phyloP scores from a whole-genome alignment of 768 basidiomycete genomes.

The Xerocomellus intermedius region DNA sequence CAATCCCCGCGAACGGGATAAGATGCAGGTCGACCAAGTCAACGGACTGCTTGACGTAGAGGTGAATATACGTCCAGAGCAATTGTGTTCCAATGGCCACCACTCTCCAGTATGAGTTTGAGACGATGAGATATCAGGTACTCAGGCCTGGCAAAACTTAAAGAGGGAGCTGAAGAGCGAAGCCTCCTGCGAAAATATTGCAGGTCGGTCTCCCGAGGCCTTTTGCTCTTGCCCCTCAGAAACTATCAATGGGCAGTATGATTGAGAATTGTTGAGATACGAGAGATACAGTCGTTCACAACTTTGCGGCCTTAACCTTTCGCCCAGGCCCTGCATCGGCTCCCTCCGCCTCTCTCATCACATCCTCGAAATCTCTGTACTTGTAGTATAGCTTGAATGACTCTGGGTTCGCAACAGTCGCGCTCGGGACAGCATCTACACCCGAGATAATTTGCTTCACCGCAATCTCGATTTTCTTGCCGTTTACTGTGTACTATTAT shows the following conservation, averaged over 20 bases:
- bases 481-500: conserved; percentile 72
- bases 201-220: not conserved
- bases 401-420: conserved; percentile 78
- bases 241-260: not conserved
- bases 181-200: conserved; percentile 10
- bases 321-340: not conserved
- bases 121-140: conserved; percentile 43
- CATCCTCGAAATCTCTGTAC: conserved; percentile 49
- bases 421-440: conserved; percentile 59
- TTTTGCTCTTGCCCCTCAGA: not conserved
- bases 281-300: conserved; percentile 7
- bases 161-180: conserved; percentile 13
- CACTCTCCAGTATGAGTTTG: conserved; percentile 38
- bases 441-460: conserved; percentile 80
- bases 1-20: conserved; percentile 24
- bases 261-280: not conserved
- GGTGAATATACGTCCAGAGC: conserved; percentile 38
- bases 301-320: conserved; percentile 5
- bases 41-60: conserved; percentile 25
- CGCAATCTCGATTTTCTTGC: conserved; percentile 78
- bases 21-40: conserved; percentile 30
- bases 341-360: conserved; percentile 17
- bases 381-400: conserved; percentile 64
- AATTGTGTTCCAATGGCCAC: conserved; percentile 36
- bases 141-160: conserved; percentile 17